Conservation (phyloP, 768 basidiomycete species). For the Strobilomyces dryophilus region DNA sequence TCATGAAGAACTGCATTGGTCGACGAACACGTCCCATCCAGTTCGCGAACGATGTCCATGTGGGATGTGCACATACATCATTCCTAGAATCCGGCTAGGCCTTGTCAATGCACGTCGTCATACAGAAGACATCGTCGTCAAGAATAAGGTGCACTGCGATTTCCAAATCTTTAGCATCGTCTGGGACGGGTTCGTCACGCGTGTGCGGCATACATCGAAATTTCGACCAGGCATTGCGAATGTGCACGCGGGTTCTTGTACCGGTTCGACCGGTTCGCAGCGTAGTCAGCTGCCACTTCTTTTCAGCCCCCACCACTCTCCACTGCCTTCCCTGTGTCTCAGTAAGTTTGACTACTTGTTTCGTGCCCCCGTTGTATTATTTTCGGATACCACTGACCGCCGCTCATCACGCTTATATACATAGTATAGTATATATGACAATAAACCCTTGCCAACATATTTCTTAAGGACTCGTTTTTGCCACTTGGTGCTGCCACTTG, state of each 20-base stretch:
- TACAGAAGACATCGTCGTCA: constrained; percentile 53
- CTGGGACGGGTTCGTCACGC: constrained; percentile 34
- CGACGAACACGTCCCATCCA: constrained; percentile 11
- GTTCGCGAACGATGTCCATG: neutral
- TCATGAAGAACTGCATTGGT: constrained; percentile 49
- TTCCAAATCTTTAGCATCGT: constrained; percentile 53
- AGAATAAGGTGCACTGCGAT: constrained; percentile 48
- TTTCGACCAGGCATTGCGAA: constrained; percentile 50
- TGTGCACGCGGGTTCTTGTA: constrained; percentile 45
- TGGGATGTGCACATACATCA: neutral
- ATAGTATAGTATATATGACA: too few species aligned
- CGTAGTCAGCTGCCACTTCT: constrained; percentile 1
- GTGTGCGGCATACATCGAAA: constrained; percentile 13
- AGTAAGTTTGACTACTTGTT: too few species aligned
- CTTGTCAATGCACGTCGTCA: constrained; percentile 50
- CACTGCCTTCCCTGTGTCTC: too few species aligned
- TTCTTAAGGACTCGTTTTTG: too few species aligned
- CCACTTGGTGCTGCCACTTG: too few species aligned
- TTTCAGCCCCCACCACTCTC: too few species aligned
- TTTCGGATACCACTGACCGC: too few species aligned
- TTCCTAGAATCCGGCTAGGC: constrained; percentile 48
- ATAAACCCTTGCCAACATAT: too few species aligned
- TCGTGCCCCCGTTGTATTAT: too few species aligned
- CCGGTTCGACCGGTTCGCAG: constrained; percentile 49
- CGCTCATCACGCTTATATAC: too few species aligned